Conservation (phyloP, 2,329 filamentous ascomycete genomes). For the Ophiostoma novo-ulmi region DNA sequence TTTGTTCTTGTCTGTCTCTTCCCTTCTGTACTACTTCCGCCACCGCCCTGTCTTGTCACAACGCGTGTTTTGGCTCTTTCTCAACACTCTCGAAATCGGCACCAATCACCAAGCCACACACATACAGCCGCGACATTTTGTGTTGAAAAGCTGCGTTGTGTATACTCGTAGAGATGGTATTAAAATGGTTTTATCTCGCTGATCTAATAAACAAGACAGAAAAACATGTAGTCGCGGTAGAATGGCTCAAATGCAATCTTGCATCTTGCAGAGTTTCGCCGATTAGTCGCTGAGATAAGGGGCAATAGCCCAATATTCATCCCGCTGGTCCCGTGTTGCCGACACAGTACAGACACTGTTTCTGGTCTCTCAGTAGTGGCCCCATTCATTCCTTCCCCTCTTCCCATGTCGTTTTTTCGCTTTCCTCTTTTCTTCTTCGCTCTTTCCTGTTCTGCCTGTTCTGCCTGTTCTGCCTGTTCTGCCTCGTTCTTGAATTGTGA, state of each 20-base stretch:
- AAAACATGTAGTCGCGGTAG: neutral
- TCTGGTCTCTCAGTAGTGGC: neutral
- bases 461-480: neutral
- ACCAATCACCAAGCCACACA: neutral
- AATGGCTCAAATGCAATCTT: neutral
- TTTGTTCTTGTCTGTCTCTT: neutral
- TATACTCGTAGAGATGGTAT: conserved; percentile 12
- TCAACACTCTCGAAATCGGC: neutral
- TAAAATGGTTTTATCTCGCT: neutral
- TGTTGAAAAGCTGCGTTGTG: neutral
- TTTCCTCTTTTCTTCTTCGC: neutral
- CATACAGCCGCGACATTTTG: neutral
- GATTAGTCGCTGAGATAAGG: conserved; percentile 1
- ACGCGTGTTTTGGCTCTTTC: neutral
- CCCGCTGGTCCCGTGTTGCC: neutral
- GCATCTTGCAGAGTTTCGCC: neutral
- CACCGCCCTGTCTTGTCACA: conserved; percentile 1
- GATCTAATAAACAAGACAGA: neutral
- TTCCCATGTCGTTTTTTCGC: neutral
- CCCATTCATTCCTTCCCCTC: conserved; percentile 9
- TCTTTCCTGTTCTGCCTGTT: neutral
- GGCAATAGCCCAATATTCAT: conserved; percentile 8
- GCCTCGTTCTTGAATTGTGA: neutral
- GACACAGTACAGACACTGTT: conserved; percentile 1
- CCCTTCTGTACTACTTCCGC: neutral